These are phyloP conservation scores for Colletotrichum aenigma DNA, from an alignment of 2,329 filamentous ascomycete genomes.

Conservation along the genomic window DNA sequence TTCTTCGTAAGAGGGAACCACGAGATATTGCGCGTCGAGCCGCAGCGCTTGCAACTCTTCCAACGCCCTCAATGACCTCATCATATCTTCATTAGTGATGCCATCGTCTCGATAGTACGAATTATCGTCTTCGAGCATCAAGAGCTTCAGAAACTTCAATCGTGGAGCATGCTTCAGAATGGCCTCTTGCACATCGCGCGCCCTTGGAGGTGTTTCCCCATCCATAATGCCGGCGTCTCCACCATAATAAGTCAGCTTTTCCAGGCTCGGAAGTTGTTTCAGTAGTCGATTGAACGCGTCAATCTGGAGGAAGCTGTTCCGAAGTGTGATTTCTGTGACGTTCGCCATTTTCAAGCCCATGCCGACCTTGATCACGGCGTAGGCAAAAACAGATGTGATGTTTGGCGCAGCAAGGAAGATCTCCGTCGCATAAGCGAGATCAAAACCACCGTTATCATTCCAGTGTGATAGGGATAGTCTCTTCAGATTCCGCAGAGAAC, in stretches of 20 bases:
- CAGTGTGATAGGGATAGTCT: not conserved
- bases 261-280: not conserved
- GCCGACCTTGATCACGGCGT: not conserved
- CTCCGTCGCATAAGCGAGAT: not conserved
- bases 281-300: not conserved
- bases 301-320: not conserved
- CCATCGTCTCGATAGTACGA: not conserved
- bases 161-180: not conserved
- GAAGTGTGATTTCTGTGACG: not conserved
- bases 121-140: not conserved
- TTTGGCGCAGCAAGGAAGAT: not conserved
- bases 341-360: not conserved
- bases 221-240: not conserved
- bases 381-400: not conserved
- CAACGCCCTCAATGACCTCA: not conserved
- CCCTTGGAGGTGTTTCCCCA: not conserved
- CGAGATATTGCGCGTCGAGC: not conserved
- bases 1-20: not conserved
- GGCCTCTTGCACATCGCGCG: not conserved
- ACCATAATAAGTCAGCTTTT: not conserved
- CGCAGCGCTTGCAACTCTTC: not conserved
- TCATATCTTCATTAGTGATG: not conserved
- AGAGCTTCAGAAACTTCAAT: not conserved
- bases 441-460: not conserved
- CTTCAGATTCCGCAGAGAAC: not conserved